Percentiles rank a stretch among this genome's conserved stretches.
Evolutionary conservation across 768 basidiomycete species (phyloP).

Genomic region (Podaxis sp.): DNA sequence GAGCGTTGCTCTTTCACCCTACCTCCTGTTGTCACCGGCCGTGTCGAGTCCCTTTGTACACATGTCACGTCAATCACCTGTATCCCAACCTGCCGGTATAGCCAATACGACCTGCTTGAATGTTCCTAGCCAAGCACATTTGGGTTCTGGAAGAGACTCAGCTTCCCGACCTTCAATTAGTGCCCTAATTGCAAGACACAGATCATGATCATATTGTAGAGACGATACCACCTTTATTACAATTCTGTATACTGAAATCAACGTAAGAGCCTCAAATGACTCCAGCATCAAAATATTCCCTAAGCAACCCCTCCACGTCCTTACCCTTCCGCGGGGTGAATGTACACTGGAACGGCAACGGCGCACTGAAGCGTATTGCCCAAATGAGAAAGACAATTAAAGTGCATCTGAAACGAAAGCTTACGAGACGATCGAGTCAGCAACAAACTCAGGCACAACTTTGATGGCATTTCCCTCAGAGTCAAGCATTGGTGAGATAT

Average conservation of each 20-base stretch:
- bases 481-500: slow-evolving; percentile 14
- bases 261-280: neutral
- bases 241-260: no score
- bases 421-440: neutral
- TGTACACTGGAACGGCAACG: slow-evolving; percentile 1
- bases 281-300: neutral
- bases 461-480: slow-evolving; percentile 7
- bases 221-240: neutral
- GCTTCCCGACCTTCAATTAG: no score
- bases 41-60: no score
- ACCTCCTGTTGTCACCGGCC: no score
- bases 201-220: neutral
- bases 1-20: no score
- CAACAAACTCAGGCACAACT: neutral
- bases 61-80: no score
- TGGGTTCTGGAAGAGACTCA: no score
- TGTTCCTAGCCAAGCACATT: no score
- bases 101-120: no score
- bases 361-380: neutral
- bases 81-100: no score
- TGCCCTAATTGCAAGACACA: no score
- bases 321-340: neutral
- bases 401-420: neutral
- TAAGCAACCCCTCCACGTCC: neutral
- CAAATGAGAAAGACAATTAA: neutral